Base-by-base conservation (phyloP, 176 grass and related monocot species). In the Zoysia pacifica region DNA sequence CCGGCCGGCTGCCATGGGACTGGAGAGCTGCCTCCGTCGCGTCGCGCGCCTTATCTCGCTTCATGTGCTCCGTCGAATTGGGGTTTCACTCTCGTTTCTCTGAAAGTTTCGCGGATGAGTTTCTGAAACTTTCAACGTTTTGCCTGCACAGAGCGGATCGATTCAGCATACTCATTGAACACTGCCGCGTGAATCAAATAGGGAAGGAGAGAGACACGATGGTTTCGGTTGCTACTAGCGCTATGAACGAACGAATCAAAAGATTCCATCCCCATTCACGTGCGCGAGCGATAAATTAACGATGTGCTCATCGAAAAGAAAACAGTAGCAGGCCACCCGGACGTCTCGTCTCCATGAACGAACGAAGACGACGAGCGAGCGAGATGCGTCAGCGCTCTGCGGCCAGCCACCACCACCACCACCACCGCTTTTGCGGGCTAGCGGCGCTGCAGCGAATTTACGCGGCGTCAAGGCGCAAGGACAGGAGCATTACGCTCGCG, bases 401-500 rank as follows among this genome's bases (percentile, higher is more conserved):
- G 35, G 55, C 15, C 58, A 1, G 13, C 5, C 73, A 40, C 47
- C 54, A 28, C 28, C 28, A 28, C 28, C 28, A 28, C 28, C 28
- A 28, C 28, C 13, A 55, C 40, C 9, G 48, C 38, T 53, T 8
- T 46, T 20, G 13, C 28, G 28, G 28, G 67, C 54, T 5, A 9
- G 7, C 8, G 5, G 50, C 60, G 53, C 79, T 78, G 74, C 67
- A 66, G 60, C 48, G 18, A 73, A 83, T 83, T 87, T 73, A 78
- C 60, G 73, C 79, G 7, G 72, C 16, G 84, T 75, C 70, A 69
- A 81, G 69, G 64, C 45, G 65, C 28, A 79, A 64, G 53, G 86
- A 84, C 86, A 74, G 70, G 71, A 9, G 35, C 71, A 89, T 89
- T 85, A 81, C 49, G 45, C 14, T 61, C 70, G 40, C 69, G 40